Evolutionary conservation across 2,329 filamentous ascomycete genomes (phyloP).

Genomic region (Fusarium brevicatenulatum): DNA sequence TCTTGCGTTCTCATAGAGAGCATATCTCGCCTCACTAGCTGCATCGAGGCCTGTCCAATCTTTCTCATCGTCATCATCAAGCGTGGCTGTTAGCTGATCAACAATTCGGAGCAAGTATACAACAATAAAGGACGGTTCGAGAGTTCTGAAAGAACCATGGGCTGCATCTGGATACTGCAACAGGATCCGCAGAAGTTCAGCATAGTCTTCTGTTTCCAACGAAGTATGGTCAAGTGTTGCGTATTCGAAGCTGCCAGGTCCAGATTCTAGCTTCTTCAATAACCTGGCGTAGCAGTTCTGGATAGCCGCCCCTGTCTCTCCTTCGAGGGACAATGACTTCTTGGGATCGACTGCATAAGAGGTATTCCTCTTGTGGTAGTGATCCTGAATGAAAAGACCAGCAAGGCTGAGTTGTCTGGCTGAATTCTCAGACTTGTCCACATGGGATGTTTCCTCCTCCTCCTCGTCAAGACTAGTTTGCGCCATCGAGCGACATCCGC

Average conservation of each 20-base stretch:
- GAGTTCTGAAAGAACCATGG: conserved; percentile 69
- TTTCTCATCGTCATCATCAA: conserved; percentile 64
- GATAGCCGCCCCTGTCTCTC: accelerated
- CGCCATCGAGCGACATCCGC: conserved; percentile 12
- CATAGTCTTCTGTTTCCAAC: conserved; percentile 35
- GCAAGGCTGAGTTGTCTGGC: conserved; percentile 25
- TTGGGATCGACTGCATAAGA: conserved; percentile 38
- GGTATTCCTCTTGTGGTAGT: conserved; percentile 40
- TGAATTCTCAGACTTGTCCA: conserved; percentile 25
- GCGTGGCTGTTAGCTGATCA: conserved; percentile 34
- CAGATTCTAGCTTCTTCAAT: accelerated
- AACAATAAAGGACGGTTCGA: conserved; percentile 74
- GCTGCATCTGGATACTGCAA: conserved; percentile 74
- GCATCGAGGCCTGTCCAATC: conserved; percentile 54
- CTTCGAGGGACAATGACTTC: conserved; percentile 47
- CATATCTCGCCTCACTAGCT: conserved; percentile 64
- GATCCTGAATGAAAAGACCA: conserved; percentile 39
- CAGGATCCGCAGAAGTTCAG: conserved; percentile 61
- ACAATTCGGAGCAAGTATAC: conserved; percentile 60
- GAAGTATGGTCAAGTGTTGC: conserved; percentile 13
- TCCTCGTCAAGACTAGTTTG: not conserved
- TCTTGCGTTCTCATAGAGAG: conserved; percentile 61
- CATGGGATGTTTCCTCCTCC: conserved; percentile 11
- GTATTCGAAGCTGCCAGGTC: conserved; percentile 3
- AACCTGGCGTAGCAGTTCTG: not conserved